Base-by-base conservation (phyloP, 306 rosid genomes). In the Cicer yamashitae region DNA sequence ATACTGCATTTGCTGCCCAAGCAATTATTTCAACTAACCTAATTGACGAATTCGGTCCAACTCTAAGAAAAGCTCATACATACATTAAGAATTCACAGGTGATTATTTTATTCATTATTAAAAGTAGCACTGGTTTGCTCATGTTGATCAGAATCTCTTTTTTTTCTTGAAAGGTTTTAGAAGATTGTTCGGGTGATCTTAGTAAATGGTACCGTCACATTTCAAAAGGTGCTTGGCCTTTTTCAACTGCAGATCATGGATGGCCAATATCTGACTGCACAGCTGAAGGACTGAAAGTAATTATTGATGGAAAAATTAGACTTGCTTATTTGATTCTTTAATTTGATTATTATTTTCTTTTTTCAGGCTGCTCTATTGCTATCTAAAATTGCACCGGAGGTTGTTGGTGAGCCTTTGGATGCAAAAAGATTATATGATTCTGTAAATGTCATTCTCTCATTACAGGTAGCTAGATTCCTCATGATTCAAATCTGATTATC, bases 211-310 rank as follows among this genome's bases (percentile, higher is more conserved):
- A 91, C 77, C 97, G 97, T 67, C 97, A 91, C 80, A 91, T 91
- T 79, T 91, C 97, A 56, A 91, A 94, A 81, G 97, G 98, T 3
- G 91, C 97, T 70, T 94, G 98, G 98, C 92, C 98, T 48, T 94
- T 91, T 80, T 91, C 97, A 12, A 88, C 93, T 7, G 86, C 73
- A 60, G 97, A 93, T 83, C 98, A 93, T 63, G 98, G 98, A 83
- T 93, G 98, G 98, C 98, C 96, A 37, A 88, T 93, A 79, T 93
- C 98, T 61, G 98, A 93, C 83, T 89, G 96, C 87, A 91, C 98
- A 1, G 88, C 98, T 38, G 96, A 94, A 94, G 97, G 96, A 73
- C 84, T 94, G 67, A 86, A 89, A 82, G 97, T 87, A 77, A 77
- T 77, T 78, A 57, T 67, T 75, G 38, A 58, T 44, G 30, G 18